phyloP scores from a whole-genome alignment of 1,284 basidiomycete genomes.

The Ceratobasidium papillatum region DNA sequence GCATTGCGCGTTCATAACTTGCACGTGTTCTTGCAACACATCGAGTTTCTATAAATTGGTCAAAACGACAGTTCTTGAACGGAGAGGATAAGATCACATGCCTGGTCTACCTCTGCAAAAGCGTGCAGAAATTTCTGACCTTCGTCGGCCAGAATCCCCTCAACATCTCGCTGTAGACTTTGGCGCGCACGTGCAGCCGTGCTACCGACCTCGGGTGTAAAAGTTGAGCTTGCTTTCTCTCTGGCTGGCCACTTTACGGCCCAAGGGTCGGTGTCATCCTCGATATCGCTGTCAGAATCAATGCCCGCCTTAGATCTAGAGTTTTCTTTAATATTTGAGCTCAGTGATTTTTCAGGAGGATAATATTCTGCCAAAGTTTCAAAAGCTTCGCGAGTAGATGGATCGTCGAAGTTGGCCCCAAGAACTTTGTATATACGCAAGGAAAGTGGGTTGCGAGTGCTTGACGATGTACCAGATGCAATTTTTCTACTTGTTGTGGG shows the following conservation, averaged over 20 bases:
- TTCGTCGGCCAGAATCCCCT: conserved; percentile 78
- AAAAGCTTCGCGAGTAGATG: conserved; percentile 79
- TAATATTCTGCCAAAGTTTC: conserved; percentile 85
- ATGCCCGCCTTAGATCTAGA: conserved; percentile 24
- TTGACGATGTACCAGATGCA: conserved; percentile 17
- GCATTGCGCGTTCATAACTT: conserved; percentile 80
- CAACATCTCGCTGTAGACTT: conserved; percentile 84
- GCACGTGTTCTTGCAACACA: conserved; percentile 76
- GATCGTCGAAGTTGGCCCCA: conserved; percentile 83
- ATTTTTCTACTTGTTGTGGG: conserved; percentile 13
- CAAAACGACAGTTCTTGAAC: neutral
- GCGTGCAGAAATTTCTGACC: conserved; percentile 83
- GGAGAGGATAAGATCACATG: conserved; percentile 50
- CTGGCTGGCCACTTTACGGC: conserved; percentile 48
- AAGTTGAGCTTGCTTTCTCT: conserved; percentile 36
- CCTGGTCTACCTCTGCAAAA: conserved; percentile 87
- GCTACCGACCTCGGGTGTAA: conserved; percentile 47
- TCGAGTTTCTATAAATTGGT: conserved; percentile 72
- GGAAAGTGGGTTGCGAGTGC: conserved; percentile 67
- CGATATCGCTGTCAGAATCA: conserved; percentile 49
- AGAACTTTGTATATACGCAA: conserved; percentile 89
- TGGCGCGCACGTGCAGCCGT: conserved; percentile 75
- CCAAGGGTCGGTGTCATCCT: conserved; percentile 53
- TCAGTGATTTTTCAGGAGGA: conserved; percentile 32
- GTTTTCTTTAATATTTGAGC: neutral